These are phyloP conservation scores for Garcia nutans DNA, from an alignment of 345 rosid species.

Conservation along the genomic window DNA sequence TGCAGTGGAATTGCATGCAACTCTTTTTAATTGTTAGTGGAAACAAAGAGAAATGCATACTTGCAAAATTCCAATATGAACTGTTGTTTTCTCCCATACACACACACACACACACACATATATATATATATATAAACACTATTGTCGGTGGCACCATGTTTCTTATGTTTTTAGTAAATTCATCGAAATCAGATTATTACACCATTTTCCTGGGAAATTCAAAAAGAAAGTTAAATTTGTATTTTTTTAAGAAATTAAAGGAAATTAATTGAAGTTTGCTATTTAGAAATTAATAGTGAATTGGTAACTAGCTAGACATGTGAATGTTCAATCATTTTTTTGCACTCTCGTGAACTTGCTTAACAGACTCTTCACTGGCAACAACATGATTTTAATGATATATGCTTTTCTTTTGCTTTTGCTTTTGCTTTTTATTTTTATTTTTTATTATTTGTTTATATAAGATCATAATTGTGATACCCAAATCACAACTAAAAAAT, in stretches of 20 bases:
- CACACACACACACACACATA: no score
- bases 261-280: no score
- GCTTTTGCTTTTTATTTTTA: no score
- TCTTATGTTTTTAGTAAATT: background rate
- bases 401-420: background rate
- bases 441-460: no score
- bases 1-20: slow-evolving; percentile 8
- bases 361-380: background rate
- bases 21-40: background rate
- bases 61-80: background rate
- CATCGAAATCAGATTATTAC: no score
- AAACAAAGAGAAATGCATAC: background rate
- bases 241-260: no score
- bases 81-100: background rate
- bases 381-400: background rate
- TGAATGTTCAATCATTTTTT: background rate
- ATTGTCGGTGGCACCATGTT: background rate
- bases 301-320: background rate
- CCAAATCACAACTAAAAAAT: no score
- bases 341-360: slow-evolving; percentile 3
- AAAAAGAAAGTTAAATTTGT: no score
- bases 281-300: no score
- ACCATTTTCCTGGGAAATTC: no score
- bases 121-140: no score
- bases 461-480: no score